Conservation (phyloP, 352 stramenopile genomes). For the Pythium pectinolyticum region DNA sequence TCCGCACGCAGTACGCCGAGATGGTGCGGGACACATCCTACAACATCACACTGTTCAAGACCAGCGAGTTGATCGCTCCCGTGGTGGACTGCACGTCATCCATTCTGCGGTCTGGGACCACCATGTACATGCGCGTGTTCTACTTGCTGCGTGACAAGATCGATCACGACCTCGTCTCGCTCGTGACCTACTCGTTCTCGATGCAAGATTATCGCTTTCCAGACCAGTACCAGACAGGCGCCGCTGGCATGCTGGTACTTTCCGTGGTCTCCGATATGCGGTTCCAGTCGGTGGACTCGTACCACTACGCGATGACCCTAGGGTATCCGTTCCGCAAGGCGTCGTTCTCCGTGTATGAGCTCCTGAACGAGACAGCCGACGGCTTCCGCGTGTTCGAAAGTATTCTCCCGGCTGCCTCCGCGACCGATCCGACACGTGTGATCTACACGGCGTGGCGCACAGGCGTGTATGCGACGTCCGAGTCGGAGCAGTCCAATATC, state of each 20-base stretch:
- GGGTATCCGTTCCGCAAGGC: constrained; percentile 18
- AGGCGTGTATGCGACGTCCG: constrained; percentile 3
- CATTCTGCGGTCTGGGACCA: constrained; percentile 3
- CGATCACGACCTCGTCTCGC: constrained; percentile 3
- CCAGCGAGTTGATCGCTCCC: constrained; percentile 15
- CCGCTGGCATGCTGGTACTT: not conserved
- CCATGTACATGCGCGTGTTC: constrained; percentile 14
- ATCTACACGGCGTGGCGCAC: constrained; percentile 13
- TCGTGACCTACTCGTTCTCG: constrained; percentile 18
- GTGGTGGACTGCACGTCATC: constrained; percentile 42
- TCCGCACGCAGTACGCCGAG: constrained; percentile 12
- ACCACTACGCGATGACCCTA: constrained; percentile 5
- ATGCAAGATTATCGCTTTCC: constrained; percentile 14
- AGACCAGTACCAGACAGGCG: constrained; percentile 11
- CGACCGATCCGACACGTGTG: not conserved
- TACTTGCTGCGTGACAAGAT: constrained; percentile 22
- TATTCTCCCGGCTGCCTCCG: not conserved
- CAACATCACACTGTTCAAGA: constrained; percentile 22
- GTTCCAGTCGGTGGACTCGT: constrained; percentile 1
- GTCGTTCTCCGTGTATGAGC: not conserved
- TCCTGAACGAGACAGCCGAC: not conserved
- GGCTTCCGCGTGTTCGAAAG: constrained; percentile 9
- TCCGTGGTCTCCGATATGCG: constrained; percentile 3
- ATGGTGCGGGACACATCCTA: constrained; percentile 14
- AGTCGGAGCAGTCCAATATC: constrained; percentile 21